Evolutionary conservation across 768 basidiomycete species (phyloP).

Genomic region (Amanita exitialis): DNA sequence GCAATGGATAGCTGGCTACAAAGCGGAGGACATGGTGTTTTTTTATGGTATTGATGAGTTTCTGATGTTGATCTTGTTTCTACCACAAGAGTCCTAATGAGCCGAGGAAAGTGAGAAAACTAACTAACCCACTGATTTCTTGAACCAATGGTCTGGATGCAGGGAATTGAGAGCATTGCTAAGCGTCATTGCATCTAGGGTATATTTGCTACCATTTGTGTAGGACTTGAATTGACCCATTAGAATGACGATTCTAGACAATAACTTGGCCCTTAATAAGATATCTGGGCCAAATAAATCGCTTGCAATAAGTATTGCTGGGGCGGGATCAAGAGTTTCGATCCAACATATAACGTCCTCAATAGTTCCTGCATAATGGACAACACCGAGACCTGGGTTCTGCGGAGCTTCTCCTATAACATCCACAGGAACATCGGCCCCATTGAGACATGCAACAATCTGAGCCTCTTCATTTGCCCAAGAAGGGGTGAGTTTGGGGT

Average conservation of each 20-base stretch:
- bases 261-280: background rate
- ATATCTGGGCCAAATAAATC: conserved; percentile 10
- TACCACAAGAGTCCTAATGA: background rate
- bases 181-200: conserved; percentile 2
- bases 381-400: conserved; percentile 10
- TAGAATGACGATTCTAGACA: conserved; percentile 5
- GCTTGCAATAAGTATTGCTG: conserved; percentile 8
- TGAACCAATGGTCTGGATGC: conserved; percentile 10
- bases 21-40: conserved; percentile 8
- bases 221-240: conserved; percentile 12
- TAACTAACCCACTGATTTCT: conserved; percentile 1
- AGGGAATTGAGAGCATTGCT: conserved; percentile 8
- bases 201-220: background rate
- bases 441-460: conserved; percentile 6
- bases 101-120: background rate
- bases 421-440: conserved; percentile 6
- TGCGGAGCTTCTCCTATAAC: conserved; percentile 7
- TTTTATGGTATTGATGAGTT: conserved; percentile 10
- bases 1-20: conserved; percentile 9
- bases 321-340: background rate
- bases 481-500: conserved; percentile 1
- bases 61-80: background rate
- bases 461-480: conserved; percentile 5
- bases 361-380: conserved; percentile 7
- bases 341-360: conserved; percentile 9